These are phyloP conservation scores for Didymella pomorum DNA, from an alignment of 2,329 filamentous ascomycete species.

Conservation along the genomic window DNA sequence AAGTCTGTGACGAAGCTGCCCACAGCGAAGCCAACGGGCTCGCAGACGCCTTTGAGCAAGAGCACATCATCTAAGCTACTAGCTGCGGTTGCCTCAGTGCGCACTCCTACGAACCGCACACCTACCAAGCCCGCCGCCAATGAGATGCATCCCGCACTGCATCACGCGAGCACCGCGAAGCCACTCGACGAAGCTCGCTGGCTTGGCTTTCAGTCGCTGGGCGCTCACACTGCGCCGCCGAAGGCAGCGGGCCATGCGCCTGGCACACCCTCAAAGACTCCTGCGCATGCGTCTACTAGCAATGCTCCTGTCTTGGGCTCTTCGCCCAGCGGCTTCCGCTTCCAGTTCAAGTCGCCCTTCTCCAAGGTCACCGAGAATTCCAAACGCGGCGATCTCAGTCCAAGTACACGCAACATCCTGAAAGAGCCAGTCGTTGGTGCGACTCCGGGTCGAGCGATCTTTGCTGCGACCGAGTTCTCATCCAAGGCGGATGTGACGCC, in stretches of 20 bases:
- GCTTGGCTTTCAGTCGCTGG: slow-evolving; percentile 78
- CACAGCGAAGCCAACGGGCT: slow-evolving; percentile 27
- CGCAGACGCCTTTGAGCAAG: slow-evolving; percentile 60
- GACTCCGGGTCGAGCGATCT: slow-evolving; percentile 40
- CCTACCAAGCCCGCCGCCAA: slow-evolving; percentile 74
- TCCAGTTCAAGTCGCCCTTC: slow-evolving; percentile 66
- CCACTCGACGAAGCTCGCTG: slow-evolving; percentile 80
- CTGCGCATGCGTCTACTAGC: slow-evolving; percentile 34
- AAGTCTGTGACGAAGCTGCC: slow-evolving; percentile 35
- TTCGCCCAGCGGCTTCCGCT: slow-evolving; percentile 68
- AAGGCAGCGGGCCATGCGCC: slow-evolving; percentile 58
- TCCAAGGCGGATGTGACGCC: slow-evolving; percentile 52
- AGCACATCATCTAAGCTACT: slow-evolving; percentile 35
- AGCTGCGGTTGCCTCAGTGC: slow-evolving; percentile 31
- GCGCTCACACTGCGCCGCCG: slow-evolving; percentile 60
- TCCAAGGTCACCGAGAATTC: slow-evolving; percentile 68
- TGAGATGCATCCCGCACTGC: slow-evolving; percentile 92
- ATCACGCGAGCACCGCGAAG: slow-evolving; percentile 76
- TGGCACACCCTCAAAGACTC: slow-evolving; percentile 69
- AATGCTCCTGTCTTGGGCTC: slow-evolving; percentile 46
- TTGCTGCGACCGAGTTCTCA: slow-evolving; percentile 45
- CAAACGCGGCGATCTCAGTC: slow-evolving; percentile 68
- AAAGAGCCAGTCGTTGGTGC: slow-evolving; percentile 72
- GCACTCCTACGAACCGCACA: slow-evolving; percentile 67
- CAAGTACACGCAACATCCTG: slow-evolving; percentile 67